These are phyloP conservation scores for Lepidium africanum DNA, from an alignment of 345 rosid species.

Conservation along the genomic window DNA sequence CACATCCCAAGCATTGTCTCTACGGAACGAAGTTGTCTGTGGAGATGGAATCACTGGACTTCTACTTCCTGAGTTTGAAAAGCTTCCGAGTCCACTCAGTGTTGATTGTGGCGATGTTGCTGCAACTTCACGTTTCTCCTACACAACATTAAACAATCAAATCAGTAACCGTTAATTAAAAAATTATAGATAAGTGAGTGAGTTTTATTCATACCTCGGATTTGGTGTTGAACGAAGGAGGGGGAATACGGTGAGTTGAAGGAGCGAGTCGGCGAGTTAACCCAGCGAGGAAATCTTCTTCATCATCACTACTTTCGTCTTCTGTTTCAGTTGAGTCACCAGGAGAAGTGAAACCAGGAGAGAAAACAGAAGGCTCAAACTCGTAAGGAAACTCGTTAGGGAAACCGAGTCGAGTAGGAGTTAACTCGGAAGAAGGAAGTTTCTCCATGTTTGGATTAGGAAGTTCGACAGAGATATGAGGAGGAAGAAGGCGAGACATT, in stretches of 20 bases:
- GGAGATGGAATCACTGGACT: constrained; percentile 32
- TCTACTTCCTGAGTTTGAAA: constrained; percentile 31
- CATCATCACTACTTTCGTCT: constrained; percentile 48
- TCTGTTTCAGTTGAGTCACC: constrained; percentile 48
- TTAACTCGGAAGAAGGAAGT: not conserved
- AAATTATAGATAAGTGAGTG: no score
- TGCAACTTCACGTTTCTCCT: constrained; percentile 29
- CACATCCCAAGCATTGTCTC: constrained; percentile 53
- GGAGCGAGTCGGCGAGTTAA: constrained; percentile 60
- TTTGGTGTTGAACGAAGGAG: constrained; percentile 18
- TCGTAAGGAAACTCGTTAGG: constrained; percentile 65
- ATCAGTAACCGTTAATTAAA: not conserved
- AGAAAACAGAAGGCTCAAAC: constrained; percentile 34
- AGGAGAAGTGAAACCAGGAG: constrained; percentile 44
- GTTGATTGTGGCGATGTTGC: constrained; percentile 82
- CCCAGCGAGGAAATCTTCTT: constrained; percentile 62
- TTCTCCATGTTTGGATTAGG: constrained; percentile 4
- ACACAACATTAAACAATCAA: not conserved
- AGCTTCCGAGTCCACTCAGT: constrained; percentile 52
- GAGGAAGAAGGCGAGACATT: constrained; percentile 1
- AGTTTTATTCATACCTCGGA: constrained; percentile 21
- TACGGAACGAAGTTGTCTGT: constrained; percentile 31
- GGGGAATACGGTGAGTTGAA: constrained; percentile 39
- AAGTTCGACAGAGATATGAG: not conserved
- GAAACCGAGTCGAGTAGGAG: constrained; percentile 30